Conservation (phyloP, 192 early-diverging fungal species). For the Podila verticillata region DNA sequence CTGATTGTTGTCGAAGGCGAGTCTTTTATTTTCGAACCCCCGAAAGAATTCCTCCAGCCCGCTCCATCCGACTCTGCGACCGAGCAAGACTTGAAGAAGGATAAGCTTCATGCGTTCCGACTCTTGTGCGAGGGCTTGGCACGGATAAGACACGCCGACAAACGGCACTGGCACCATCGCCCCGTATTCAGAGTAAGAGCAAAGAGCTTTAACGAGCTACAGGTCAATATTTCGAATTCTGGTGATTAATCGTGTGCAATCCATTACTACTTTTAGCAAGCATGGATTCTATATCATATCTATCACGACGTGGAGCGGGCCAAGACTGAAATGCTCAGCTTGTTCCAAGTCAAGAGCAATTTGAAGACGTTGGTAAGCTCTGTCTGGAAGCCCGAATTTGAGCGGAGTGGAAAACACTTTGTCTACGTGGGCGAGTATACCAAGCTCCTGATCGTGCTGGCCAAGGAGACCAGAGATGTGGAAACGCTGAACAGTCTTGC, state of each 20-base stretch:
- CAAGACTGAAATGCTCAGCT: conserved; percentile 63
- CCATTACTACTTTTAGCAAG: conserved; percentile 53
- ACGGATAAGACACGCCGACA: conserved; percentile 68
- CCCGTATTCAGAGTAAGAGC: conserved; percentile 69
- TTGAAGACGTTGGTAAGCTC: conserved; percentile 66
- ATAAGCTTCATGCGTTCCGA: conserved; percentile 53
- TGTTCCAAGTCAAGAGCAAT: conserved; percentile 67
- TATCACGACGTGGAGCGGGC: conserved; percentile 65
- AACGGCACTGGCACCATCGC: conserved; percentile 76
- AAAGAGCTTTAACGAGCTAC: background rate
- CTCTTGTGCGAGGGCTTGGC: conserved; percentile 52
- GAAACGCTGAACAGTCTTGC: conserved; percentile 64
- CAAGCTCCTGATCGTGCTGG: conserved; percentile 66
- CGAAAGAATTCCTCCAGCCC: conserved; percentile 16
- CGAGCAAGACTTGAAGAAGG: conserved; percentile 21
- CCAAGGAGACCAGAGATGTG: conserved; percentile 65
- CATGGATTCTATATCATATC: conserved; percentile 70
- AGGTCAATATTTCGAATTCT: background rate
- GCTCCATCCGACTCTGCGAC: background rate
- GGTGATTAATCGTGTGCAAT: background rate
- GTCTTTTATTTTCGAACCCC: conserved; percentile 41
- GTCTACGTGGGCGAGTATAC: conserved; percentile 78
- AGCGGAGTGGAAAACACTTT: conserved; percentile 81
- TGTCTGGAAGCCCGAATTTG: conserved; percentile 84
- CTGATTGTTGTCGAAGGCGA: conserved; percentile 33